Percentiles rank a stretch among this genome's conserved stretches.
These are phyloP conservation scores for Alternaria postmessia DNA, from an alignment of 2,329 filamentous ascomycete genomes.

Conservation along the genomic window DNA sequence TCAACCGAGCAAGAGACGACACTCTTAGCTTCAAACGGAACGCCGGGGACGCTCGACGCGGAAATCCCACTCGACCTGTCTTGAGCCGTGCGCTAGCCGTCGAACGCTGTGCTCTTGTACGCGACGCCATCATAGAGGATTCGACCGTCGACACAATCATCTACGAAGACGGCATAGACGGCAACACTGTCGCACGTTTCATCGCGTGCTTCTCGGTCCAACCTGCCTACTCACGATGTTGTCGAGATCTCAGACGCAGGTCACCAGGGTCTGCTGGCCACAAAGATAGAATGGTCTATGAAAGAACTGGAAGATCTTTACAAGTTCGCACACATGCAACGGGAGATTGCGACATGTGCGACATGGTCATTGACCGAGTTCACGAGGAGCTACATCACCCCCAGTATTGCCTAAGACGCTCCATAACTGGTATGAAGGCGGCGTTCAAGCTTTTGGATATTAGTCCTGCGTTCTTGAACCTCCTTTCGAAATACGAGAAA, in stretches of 20 bases:
- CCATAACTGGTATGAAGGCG: too few species aligned
- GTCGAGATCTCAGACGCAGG: neutral
- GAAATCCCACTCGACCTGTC: neutral
- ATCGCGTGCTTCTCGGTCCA: neutral
- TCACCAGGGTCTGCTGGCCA: neutral
- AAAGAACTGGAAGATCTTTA: constrained; percentile 6
- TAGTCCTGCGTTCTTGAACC: too few species aligned
- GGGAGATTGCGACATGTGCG: neutral
- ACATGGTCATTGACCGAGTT: too few species aligned
- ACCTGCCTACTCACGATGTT: constrained; percentile 4
- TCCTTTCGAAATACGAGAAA: too few species aligned
- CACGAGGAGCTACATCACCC: too few species aligned
- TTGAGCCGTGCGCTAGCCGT: neutral
- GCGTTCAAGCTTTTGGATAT: too few species aligned
- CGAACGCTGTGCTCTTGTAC: neutral
- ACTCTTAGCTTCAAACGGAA: constrained; percentile 4
- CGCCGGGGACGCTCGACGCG: neutral
- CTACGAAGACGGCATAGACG: constrained; percentile 4
- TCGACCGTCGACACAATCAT: neutral
- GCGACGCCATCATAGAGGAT: neutral
- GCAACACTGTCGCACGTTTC: constrained; percentile 2
- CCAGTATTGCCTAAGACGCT: too few species aligned
- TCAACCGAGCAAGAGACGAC: neutral
- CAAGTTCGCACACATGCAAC: neutral
- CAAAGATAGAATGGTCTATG: constrained; percentile 6